Evolutionary conservation across 768 basidiomycete species (phyloP).

Genomic region (Paxillus ammoniavirescens): DNA sequence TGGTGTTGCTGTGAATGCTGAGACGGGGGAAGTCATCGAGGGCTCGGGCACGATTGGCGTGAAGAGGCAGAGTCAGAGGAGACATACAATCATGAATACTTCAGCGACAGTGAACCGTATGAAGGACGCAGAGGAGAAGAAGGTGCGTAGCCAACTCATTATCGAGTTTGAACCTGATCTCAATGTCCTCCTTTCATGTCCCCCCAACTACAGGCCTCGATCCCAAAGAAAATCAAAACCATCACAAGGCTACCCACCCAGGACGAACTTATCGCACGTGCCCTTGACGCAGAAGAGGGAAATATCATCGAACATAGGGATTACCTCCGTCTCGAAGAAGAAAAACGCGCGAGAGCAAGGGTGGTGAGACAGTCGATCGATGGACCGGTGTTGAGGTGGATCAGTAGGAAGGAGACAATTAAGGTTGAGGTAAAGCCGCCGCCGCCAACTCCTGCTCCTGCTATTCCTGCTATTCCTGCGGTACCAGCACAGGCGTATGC

Average conservation of each 20-base stretch:
- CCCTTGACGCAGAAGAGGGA: constrained; percentile 84
- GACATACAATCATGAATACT: constrained; percentile 70
- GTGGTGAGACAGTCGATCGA: constrained; percentile 60
- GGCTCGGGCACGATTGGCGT: constrained; percentile 19
- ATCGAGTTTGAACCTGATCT: neutral
- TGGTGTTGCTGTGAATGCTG: constrained; percentile 53
- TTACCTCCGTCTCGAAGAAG: constrained; percentile 79
- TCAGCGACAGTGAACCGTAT: constrained; percentile 63
- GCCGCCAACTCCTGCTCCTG: constrained; percentile 29
- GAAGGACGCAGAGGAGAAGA: constrained; percentile 62
- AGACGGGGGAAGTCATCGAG: constrained; percentile 57
- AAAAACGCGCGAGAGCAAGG: constrained; percentile 65
- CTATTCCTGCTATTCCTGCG: neutral
- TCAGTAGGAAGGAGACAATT: constrained; percentile 62
- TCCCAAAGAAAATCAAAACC: constrained; percentile 59
- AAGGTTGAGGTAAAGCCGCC: constrained; percentile 36
- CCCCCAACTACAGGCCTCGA: constrained; percentile 42
- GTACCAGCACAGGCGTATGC: constrained; percentile 15
- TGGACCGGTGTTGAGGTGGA: constrained; percentile 71
- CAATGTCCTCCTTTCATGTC: neutral
- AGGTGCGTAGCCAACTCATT: constrained; percentile 36
- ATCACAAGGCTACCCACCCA: constrained; percentile 62
- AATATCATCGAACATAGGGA: constrained; percentile 77
- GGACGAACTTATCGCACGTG: constrained; percentile 79
- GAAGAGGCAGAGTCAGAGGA: constrained; percentile 60